Conservation (phyloP, 176 grass and related monocot genomes). For the Cocos nucifera region DNA sequence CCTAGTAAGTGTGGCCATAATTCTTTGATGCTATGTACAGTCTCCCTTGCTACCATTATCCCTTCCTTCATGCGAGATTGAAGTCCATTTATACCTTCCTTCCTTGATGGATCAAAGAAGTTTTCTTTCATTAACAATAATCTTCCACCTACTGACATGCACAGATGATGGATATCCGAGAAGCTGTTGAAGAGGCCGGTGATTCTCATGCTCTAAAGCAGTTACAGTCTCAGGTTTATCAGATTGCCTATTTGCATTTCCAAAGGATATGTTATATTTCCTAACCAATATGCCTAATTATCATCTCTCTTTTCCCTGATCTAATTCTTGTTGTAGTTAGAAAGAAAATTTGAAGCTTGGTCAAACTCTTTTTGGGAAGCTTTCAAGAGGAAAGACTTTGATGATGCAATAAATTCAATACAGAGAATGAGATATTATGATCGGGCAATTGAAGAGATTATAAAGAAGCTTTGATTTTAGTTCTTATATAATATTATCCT, state of each 20-base stretch:
- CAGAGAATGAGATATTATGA: constrained; percentile 92
- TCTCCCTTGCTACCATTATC: too few species aligned
- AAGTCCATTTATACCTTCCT: too few species aligned
- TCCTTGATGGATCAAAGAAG: too few species aligned
- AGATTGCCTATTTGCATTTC: constrained; percentile 3
- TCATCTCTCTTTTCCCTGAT: neutral
- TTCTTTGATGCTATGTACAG: too few species aligned
- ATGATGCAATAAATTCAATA: constrained; percentile 44
- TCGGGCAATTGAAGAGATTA: constrained; percentile 64
- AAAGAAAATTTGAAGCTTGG: constrained; percentile 50
- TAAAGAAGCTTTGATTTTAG: constrained; percentile 56
- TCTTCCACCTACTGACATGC: neutral
- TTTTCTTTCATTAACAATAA: too few species aligned
- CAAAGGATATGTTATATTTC: neutral
- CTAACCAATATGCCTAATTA: neutral
- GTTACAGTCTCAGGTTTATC: constrained; percentile 61
- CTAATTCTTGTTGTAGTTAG: constrained; percentile 25
- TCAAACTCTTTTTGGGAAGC: constrained; percentile 49
- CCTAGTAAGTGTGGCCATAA: too few species aligned
- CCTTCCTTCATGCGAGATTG: too few species aligned
- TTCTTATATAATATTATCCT: neutral
- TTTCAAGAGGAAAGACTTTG: constrained; percentile 42
- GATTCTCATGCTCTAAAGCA: constrained; percentile 48
- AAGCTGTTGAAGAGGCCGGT: constrained; percentile 63
- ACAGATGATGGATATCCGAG: constrained; percentile 87